phyloP scores from a whole-genome alignment of 2,329 filamentous ascomycete species.

The Fusarium aywerte region DNA sequence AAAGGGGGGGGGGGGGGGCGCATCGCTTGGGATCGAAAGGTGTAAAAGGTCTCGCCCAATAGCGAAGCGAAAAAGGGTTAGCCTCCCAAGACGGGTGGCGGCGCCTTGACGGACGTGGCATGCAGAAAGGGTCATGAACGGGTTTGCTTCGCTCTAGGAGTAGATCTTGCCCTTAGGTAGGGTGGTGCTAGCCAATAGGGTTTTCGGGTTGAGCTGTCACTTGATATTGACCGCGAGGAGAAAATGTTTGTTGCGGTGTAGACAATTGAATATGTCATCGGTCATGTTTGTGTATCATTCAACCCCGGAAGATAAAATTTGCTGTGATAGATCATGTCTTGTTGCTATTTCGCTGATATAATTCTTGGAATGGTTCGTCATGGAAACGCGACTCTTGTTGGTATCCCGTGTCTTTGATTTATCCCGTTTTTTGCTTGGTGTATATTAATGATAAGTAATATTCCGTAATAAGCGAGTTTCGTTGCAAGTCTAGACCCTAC shows the following conservation, averaged over 20 bases:
- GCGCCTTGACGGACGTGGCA: conserved; percentile 25
- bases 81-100: conserved; percentile 14
- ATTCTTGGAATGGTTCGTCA: background rate
- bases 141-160: conserved; percentile 21
- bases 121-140: conserved; percentile 5
- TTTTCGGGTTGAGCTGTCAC: conserved; percentile 8
- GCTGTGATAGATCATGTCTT: background rate
- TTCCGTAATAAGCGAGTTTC: background rate
- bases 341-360: background rate
- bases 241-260: conserved; percentile 13
- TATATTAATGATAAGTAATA: background rate
- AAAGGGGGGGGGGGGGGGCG: conserved; percentile 41
- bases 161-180: conserved; percentile 2
- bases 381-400: conserved; percentile 9
- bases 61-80: conserved; percentile 5
- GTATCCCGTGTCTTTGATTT: conserved; percentile 5
- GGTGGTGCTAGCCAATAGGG: background rate
- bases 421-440: background rate
- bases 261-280: conserved; percentile 1
- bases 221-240: background rate
- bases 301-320: background rate
- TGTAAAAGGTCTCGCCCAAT: conserved; percentile 22
- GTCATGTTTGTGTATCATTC: background rate
- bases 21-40: conserved; percentile 2
- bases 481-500: conserved; percentile 2